A percentile compares a stretch with the other conserved stretches of the same genome.
phyloP scores from a whole-genome alignment of 306 rosid genomes.

The Glycine latifolia region DNA sequence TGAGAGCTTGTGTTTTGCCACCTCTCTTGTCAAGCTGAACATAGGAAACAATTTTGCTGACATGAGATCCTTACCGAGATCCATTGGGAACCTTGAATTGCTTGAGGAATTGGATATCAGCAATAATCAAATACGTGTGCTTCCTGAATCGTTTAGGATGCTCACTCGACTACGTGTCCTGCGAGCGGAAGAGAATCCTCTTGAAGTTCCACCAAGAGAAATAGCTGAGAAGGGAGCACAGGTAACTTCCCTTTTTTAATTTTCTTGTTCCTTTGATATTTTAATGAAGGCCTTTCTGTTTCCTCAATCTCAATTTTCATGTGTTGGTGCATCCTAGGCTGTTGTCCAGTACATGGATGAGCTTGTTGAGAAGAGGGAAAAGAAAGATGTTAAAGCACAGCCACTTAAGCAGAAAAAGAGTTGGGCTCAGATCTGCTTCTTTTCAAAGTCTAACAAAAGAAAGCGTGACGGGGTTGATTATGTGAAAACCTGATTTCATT shows the following conservation, averaged over 20 bases:
- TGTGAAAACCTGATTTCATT: conserved; percentile 61
- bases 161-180: conserved; percentile 69
- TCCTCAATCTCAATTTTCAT: conserved; percentile 25
- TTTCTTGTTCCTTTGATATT: conserved; percentile 27
- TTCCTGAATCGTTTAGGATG: conserved; percentile 81
- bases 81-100: conserved; percentile 88
- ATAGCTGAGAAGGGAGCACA: conserved; percentile 83
- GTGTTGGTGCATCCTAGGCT: conserved; percentile 66
- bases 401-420: conserved; percentile 72
- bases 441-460: conserved; percentile 77
- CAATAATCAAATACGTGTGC: conserved; percentile 82
- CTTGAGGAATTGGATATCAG: conserved; percentile 95
- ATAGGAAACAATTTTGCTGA: conserved; percentile 92
- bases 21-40: conserved; percentile 81
- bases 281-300: conserved; percentile 20
- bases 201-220: conserved; percentile 88
- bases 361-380: conserved; percentile 62
- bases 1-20: conserved; percentile 88
- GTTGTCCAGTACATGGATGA: conserved; percentile 89
- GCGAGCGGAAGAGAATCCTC: conserved; percentile 84
- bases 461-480: conserved; percentile 65
- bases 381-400: conserved; percentile 62
- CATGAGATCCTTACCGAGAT: conserved; percentile 72
- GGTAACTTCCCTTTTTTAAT: conserved; percentile 50
- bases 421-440: conserved; percentile 82